Base-by-base conservation (phyloP, 75 land plant genomes). In the Sequoiadendron giganteum region DNA sequence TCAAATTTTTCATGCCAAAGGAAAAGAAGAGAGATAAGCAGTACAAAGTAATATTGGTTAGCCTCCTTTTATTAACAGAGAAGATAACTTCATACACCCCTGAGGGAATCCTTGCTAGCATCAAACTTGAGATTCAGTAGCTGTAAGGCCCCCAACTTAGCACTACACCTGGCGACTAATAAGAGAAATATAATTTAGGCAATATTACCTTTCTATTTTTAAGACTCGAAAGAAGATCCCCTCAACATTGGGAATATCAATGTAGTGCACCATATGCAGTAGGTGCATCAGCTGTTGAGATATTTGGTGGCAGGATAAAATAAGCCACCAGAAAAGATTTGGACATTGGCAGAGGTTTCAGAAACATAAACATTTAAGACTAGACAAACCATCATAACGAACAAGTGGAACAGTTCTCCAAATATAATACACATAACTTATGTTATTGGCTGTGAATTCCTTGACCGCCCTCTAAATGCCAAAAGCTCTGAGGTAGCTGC, bases 401-500 rank as follows among this genome's bases (percentile, higher is more conserved):
- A 73, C 36, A 34, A 73, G 0, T 73, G 38, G 11, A 32, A 73
- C 38, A 30, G 38, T 32, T 34, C 13, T 73, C 77, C 10, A 10
- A 3, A 30, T 73, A 3, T 73, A 32, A 32, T 73, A 73, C 38
- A 32, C 2, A 73, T 13, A 70, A 70, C 38, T 73, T 73, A 73
- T 10, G 14, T 34, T 34, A 32, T 73, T 73, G 77, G 38, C 38
- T 34, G 38, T 32, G 38, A 73, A 73, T 73, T 34, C 77, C 77
- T 73, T 32, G 77, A 73, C 65, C 42, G 88, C 43, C 89, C 88
- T 36, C 56, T 89, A 49, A 86, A 86, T 85, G 87, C 88, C 90
- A 92, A 77, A 43, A 95, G 93, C 78, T 95, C 95, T 38, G 85
- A 88, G 58, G 88, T 90, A 56, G 97, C 99, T 72, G 96, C 94